Percentiles rank a stretch among this genome's conserved stretches.
Evolutionary conservation across 1,284 basidiomycete genomes (phyloP).

Genomic region (Thecaphora thlaspeos): DNA sequence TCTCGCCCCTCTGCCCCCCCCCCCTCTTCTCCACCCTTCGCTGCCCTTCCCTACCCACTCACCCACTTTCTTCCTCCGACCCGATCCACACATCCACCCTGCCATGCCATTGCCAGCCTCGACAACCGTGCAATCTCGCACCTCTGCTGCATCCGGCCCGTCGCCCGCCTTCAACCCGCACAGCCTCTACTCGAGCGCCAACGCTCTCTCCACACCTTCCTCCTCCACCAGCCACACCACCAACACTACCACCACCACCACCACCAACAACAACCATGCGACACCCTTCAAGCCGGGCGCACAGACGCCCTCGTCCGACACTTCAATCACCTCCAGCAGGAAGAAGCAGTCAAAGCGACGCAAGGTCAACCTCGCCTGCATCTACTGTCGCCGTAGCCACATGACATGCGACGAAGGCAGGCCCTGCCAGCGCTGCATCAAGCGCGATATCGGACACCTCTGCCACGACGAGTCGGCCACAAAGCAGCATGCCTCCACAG

Average conservation of each 20-base stretch:
- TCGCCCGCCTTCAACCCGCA: conserved; percentile 18
- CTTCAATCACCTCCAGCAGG: conserved; percentile 8
- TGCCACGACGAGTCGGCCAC: conserved; percentile 39
- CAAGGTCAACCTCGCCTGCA: conserved; percentile 66
- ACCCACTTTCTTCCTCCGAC: too few relatives aligned
- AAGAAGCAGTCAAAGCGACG: conserved; percentile 42
- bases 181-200: conserved; percentile 20
- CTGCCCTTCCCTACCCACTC: too few relatives aligned
- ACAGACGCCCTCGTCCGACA: neutral
- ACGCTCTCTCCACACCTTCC: neutral
- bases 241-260: neutral
- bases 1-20: too few relatives aligned
- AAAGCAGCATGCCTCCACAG: neutral
- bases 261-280: neutral
- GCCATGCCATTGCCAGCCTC: too few relatives aligned
- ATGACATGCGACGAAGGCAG: conserved; percentile 61
- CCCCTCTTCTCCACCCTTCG: too few relatives aligned
- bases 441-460: conserved; percentile 60
- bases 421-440: conserved; percentile 59
- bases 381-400: conserved; percentile 89
- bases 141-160: too few relatives aligned
- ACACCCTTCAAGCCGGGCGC: conserved; percentile 3
- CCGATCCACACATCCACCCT: too few relatives aligned
- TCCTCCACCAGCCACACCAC: too few relatives aligned
- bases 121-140: too few relatives aligned